These are phyloP conservation scores for Xylaria castorea DNA, from an alignment of 495 filamentous ascomycete species.

Conservation along the genomic window DNA sequence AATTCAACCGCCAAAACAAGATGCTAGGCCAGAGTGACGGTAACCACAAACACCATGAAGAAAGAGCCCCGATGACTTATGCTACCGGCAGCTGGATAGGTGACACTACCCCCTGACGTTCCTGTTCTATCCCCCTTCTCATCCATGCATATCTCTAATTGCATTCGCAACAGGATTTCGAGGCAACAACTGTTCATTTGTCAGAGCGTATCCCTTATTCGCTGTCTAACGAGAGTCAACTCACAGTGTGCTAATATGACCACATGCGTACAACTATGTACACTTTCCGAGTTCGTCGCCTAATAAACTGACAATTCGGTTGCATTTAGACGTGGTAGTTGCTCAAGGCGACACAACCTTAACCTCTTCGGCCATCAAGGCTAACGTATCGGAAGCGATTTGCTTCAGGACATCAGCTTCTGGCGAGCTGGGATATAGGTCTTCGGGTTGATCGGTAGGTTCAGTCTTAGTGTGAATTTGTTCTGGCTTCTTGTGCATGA, in stretches of 20 bases:
- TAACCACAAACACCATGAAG: neutral
- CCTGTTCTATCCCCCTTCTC: neutral
- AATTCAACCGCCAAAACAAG: neutral
- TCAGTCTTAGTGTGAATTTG: neutral
- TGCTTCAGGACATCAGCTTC: neutral
- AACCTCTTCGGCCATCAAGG: neutral
- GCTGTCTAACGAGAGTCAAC: neutral
- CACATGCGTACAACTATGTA: neutral
- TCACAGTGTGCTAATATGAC: neutral
- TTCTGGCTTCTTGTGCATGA: constrained; percentile 10
- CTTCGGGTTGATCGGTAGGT: neutral
- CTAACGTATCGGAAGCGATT: constrained; percentile 6
- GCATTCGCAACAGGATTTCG: neutral
- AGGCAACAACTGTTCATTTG: neutral
- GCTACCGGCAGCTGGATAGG: neutral
- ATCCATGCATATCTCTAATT: neutral
- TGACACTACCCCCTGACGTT: neutral
- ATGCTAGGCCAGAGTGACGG: neutral
- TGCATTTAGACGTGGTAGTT: neutral
- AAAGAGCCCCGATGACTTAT: neutral
- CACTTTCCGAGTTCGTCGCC: neutral
- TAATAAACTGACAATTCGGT: neutral
- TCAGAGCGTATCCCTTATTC: neutral
- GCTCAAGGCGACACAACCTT: neutral
- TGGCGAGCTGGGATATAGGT: neutral